Percentiles rank a stretch among this genome's conserved stretches.
Conservation (phyloP, 2,329 filamentous ascomycete genomes). For the Colletotrichum ledebouriae region DNA sequence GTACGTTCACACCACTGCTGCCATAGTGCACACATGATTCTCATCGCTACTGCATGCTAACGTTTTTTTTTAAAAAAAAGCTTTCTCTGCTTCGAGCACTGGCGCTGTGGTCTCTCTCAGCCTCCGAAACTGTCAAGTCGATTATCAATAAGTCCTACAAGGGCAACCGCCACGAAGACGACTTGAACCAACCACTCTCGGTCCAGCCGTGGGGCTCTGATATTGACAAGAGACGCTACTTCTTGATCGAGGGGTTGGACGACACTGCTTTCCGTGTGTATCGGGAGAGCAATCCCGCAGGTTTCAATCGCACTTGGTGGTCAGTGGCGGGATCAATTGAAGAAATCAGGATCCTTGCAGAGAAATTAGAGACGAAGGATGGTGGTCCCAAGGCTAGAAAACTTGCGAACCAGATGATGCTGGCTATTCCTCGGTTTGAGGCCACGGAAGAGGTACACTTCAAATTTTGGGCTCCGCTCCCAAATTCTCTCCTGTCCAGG, state of each 20-base stretch:
- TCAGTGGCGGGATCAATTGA: slow-evolving; percentile 93
- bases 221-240: slow-evolving; percentile 92
- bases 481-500: not conserved
- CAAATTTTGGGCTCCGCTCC: slow-evolving; percentile 39
- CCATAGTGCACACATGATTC: not conserved
- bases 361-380: slow-evolving; percentile 82
- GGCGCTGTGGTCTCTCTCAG: slow-evolving; percentile 88
- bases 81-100: slow-evolving; percentile 86
- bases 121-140: slow-evolving; percentile 84
- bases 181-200: slow-evolving; percentile 86
- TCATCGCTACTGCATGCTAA: slow-evolving; percentile 1
- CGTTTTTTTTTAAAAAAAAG: slow-evolving; percentile 66
- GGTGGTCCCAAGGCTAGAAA: slow-evolving; percentile 84
- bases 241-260: slow-evolving; percentile 91
- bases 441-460: slow-evolving; percentile 83
- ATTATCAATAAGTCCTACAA: slow-evolving; percentile 93
- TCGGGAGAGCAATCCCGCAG: slow-evolving; percentile 87
- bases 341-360: slow-evolving; percentile 80
- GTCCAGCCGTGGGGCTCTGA: slow-evolving; percentile 93
- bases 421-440: slow-evolving; percentile 90
- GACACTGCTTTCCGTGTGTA: slow-evolving; percentile 96
- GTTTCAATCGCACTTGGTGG: slow-evolving; percentile 86
- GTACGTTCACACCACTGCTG: slow-evolving; percentile 63
- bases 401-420: slow-evolving; percentile 81
- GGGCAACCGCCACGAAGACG: slow-evolving; percentile 83